These are phyloP conservation scores for Friedmanniomyces simplex DNA, from an alignment of 495 filamentous ascomycete genomes.

Conservation along the genomic window DNA sequence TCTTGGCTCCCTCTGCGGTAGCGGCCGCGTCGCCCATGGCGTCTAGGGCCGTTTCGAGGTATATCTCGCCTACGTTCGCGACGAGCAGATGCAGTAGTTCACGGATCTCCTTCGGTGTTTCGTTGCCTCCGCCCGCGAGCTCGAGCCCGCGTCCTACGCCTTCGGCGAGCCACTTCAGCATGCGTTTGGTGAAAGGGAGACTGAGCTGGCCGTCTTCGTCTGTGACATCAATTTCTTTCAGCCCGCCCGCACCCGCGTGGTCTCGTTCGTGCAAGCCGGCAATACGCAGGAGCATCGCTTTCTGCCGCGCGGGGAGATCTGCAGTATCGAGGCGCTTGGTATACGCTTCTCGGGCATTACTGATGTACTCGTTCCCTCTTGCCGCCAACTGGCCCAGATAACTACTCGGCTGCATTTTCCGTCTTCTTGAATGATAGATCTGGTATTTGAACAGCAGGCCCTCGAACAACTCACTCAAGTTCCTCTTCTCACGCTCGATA, in stretches of 20 bases:
- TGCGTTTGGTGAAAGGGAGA: constrained; percentile 79
- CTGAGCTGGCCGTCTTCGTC: constrained; percentile 80
- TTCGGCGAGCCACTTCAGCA: constrained; percentile 97
- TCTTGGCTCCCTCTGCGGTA: constrained; percentile 61
- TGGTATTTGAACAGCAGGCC: constrained; percentile 92
- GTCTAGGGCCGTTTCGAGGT: constrained; percentile 88
- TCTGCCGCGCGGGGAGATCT: constrained; percentile 72
- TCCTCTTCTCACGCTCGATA: constrained; percentile 86
- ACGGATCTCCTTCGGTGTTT: constrained; percentile 91
- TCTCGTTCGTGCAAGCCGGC: constrained; percentile 56
- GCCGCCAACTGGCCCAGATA: constrained; percentile 87
- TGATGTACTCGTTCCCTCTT: constrained; percentile 68
- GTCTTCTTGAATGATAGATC: constrained; percentile 75
- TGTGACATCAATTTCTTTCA: constrained; percentile 62
- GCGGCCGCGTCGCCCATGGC: constrained; percentile 64
- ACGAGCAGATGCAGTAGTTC: constrained; percentile 76
- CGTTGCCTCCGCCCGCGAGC: constrained; percentile 61
- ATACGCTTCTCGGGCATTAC: constrained; percentile 74
- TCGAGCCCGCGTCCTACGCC: constrained; percentile 88
- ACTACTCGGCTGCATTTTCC: constrained; percentile 51
- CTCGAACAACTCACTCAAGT: constrained; percentile 82
- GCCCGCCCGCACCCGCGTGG: constrained; percentile 7
- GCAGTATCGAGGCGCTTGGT: constrained; percentile 75
- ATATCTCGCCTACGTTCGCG: constrained; percentile 82
- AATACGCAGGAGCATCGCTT: constrained; percentile 72